phyloP scores from a whole-genome alignment of 768 basidiomycete genomes.

The Pholiota microspora region DNA sequence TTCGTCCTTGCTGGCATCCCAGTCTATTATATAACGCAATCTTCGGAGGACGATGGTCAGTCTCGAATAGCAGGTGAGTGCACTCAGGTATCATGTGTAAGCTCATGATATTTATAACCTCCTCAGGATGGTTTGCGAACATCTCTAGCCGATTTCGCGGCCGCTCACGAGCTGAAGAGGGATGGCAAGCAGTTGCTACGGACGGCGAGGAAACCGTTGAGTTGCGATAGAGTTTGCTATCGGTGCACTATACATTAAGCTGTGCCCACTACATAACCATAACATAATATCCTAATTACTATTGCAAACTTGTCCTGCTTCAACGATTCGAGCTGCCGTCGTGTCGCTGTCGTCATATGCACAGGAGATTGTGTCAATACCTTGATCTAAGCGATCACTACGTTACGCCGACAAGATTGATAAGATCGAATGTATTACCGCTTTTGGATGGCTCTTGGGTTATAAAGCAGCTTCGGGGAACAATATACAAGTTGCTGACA shows the following conservation, averaged over 20 bases:
- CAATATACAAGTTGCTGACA: background rate
- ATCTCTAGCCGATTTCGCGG: constrained; percentile 48
- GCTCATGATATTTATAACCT: constrained; percentile 13
- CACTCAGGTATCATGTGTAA: constrained; percentile 2
- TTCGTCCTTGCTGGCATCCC: constrained; percentile 81
- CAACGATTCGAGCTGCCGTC: no score
- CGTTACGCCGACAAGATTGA: background rate
- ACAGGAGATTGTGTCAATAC: background rate
- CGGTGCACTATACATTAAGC: background rate
- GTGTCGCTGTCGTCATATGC: background rate
- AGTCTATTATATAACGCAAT: constrained; percentile 76
- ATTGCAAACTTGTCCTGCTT: no score
- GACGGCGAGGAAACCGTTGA: constrained; percentile 70
- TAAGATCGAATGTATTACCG: constrained; percentile 8
- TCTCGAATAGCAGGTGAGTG: constrained; percentile 42
- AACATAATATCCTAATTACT: background rate
- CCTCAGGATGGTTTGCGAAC: constrained; percentile 22
- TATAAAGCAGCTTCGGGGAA: constrained; percentile 17
- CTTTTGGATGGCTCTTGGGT: constrained; percentile 15
- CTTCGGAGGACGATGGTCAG: constrained; percentile 38
- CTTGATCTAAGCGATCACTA: background rate
- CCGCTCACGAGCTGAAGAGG: constrained; percentile 51
- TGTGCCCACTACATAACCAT: background rate
- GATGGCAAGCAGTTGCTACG: constrained; percentile 79
- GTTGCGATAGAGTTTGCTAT: constrained; percentile 5